Conservation (phyloP, 176 grass and related monocot species). For the Juncus inflexus region DNA sequence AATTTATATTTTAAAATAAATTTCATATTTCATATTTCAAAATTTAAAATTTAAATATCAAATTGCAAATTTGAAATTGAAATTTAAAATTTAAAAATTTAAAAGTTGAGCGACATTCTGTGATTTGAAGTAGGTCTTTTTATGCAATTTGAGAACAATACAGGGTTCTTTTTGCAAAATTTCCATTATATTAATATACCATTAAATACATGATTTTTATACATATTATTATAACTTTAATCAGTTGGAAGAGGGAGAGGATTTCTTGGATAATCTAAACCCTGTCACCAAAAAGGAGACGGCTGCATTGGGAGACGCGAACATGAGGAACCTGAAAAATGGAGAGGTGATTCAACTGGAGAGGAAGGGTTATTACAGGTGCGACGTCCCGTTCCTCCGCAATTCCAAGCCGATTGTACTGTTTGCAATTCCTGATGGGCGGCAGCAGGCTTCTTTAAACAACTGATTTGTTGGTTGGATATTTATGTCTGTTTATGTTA, state of each 20-base stretch:
- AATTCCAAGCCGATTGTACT: slow-evolving; percentile 63
- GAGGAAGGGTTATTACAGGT: slow-evolving; percentile 87
- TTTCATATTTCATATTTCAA: no score
- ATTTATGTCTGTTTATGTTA: no score
- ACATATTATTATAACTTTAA: not conserved
- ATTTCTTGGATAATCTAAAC: slow-evolving; percentile 62
- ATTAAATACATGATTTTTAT: slow-evolving; percentile 8
- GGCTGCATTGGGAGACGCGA: slow-evolving; percentile 61
- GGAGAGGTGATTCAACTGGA: slow-evolving; percentile 92
- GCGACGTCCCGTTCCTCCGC: slow-evolving; percentile 70
- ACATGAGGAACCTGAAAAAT: slow-evolving; percentile 65
- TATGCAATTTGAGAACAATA: no score
- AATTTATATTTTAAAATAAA: no score
- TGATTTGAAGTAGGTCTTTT: no score
- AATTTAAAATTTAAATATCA: no score
- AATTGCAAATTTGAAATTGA: no score
- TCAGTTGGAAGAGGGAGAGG: slow-evolving; percentile 79
- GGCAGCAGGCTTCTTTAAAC: slow-evolving; percentile 43
- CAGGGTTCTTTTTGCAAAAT: no score
- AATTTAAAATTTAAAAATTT: no score
- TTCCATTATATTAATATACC: no score
- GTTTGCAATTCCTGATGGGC: slow-evolving; percentile 79
- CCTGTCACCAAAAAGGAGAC: slow-evolving; percentile 62
- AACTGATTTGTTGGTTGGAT: slow-evolving; percentile 8
- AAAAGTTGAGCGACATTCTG: no score